Conservation (phyloP, 345 rosid species). For the Salix arbutifolia region DNA sequence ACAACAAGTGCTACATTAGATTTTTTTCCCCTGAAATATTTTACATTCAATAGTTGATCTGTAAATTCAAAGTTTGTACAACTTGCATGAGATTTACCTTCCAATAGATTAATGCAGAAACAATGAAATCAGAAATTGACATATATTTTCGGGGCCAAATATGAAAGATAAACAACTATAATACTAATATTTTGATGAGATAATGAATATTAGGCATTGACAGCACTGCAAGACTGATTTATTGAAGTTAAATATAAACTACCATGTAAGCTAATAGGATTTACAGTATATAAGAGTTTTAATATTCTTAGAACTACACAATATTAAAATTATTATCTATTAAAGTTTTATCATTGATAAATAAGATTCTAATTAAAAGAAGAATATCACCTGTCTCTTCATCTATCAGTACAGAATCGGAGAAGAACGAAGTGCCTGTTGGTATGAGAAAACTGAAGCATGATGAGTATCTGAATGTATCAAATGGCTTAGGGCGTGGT, state of each 20-base stretch:
- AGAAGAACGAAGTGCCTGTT: neutral
- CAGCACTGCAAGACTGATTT: neutral
- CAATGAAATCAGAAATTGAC: neutral
- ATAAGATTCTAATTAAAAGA: no score
- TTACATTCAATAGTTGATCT: neutral
- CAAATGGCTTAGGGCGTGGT: neutral
- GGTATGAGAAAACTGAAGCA: conserved; percentile 19
- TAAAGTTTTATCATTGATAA: no score
- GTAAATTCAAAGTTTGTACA: neutral
- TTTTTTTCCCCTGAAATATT: neutral
- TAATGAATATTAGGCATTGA: neutral
- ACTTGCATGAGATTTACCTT: neutral
- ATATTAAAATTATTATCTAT: no score
- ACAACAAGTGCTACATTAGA: neutral
- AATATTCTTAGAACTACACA: neutral
- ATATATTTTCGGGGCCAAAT: neutral
- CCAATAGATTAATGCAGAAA: neutral
- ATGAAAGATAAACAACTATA: neutral
- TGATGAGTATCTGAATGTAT: no score
- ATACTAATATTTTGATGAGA: neutral
- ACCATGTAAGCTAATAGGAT: neutral
- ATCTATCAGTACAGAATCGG: no score
- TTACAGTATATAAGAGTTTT: neutral
- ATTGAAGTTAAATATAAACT: neutral
- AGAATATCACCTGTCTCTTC: neutral